A percentile compares a stretch with the other conserved stretches of the same genome.
Conservation (phyloP, 1,284 basidiomycete species). For the Apiotrichum mycotoxinovorans region DNA sequence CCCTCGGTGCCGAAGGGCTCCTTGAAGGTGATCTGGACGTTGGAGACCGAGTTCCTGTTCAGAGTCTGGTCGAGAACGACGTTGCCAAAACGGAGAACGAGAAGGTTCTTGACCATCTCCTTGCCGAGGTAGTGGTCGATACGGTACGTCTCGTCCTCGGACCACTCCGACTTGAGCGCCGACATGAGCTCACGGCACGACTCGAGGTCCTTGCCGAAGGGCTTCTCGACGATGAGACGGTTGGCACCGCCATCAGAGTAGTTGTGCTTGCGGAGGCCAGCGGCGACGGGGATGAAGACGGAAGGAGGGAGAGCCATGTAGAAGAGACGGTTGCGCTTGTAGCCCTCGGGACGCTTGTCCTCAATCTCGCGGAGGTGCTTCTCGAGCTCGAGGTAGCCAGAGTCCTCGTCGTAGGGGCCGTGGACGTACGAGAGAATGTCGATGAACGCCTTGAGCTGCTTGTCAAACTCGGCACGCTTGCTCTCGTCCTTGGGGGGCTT, state of each 20-base stretch:
- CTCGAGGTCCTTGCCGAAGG: conserved; percentile 88
- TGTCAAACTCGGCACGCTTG: conserved; percentile 34
- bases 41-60: conserved; percentile 91
- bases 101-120: conserved; percentile 97
- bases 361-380: conserved; percentile 75
- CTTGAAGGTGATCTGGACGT: conserved; percentile 97
- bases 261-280: conserved; percentile 74
- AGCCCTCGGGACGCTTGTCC: conserved; percentile 55
- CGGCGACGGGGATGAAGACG: conserved; percentile 84
- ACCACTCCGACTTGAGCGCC: conserved; percentile 79
- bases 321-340: conserved; percentile 67
- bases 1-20: conserved; percentile 97
- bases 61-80: conserved; percentile 77
- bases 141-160: conserved; percentile 92
- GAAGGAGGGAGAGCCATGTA: conserved; percentile 92
- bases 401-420: conserved; percentile 79
- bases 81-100: conserved; percentile 91
- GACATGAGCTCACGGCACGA: conserved; percentile 76
- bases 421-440: conserved; percentile 71
- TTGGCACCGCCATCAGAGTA: conserved; percentile 71
- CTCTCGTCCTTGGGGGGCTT: conserved; percentile 64
- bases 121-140: conserved; percentile 98
- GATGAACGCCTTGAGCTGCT: conserved; percentile 77
- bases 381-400: conserved; percentile 71
- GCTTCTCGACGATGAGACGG: conserved; percentile 93